Evolutionary conservation across 495 filamentous ascomycete species (phyloP).

Genomic region (Daldinia concentrica): DNA sequence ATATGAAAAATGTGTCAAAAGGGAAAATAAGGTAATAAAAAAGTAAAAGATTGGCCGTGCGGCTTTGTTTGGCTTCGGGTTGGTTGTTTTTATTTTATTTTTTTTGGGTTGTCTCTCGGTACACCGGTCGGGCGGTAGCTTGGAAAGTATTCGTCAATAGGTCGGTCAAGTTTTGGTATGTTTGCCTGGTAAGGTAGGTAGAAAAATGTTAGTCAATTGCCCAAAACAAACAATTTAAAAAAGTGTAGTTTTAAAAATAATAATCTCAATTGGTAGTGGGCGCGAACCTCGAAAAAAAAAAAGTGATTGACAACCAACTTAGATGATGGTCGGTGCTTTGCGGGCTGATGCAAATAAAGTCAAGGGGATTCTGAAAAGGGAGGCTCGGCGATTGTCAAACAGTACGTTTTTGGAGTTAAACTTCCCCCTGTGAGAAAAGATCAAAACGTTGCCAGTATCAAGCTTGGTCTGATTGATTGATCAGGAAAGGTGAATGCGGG

Average conservation of each 20-base stretch:
- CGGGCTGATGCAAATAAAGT: slow-evolving; percentile 33
- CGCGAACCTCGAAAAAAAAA: slow-evolving; percentile 28
- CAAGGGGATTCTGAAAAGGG: slow-evolving; percentile 41
- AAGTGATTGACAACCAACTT: slow-evolving; percentile 18
- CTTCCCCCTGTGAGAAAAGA: slow-evolving; percentile 58
- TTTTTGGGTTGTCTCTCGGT: slow-evolving; percentile 45
- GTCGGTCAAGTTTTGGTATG: slow-evolving; percentile 9
- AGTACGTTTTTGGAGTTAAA: slow-evolving; percentile 51
- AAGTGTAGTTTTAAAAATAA: slow-evolving; percentile 13
- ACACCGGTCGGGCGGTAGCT: slow-evolving; percentile 33
- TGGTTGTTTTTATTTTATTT: slow-evolving; percentile 45
- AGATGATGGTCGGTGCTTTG: slow-evolving; percentile 33
- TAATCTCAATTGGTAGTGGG: slow-evolving; percentile 27
- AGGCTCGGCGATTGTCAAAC: slow-evolving; percentile 47
- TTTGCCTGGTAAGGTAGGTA: slow-evolving; percentile 38
- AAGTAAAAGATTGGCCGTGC: slow-evolving; percentile 17
- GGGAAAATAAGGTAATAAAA: slow-evolving; percentile 28
- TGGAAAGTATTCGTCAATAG: not conserved
- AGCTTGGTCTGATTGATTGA: slow-evolving; percentile 57
- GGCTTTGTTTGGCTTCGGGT: slow-evolving; percentile 23
- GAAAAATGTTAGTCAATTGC: slow-evolving; percentile 41
- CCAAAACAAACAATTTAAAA: slow-evolving; percentile 32
- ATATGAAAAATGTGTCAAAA: slow-evolving; percentile 20
- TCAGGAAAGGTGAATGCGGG: slow-evolving; percentile 67
- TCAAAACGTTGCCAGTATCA: slow-evolving; percentile 51